phyloP scores from a whole-genome alignment of 768 basidiomycete species.

The Obba rivulosa region DNA sequence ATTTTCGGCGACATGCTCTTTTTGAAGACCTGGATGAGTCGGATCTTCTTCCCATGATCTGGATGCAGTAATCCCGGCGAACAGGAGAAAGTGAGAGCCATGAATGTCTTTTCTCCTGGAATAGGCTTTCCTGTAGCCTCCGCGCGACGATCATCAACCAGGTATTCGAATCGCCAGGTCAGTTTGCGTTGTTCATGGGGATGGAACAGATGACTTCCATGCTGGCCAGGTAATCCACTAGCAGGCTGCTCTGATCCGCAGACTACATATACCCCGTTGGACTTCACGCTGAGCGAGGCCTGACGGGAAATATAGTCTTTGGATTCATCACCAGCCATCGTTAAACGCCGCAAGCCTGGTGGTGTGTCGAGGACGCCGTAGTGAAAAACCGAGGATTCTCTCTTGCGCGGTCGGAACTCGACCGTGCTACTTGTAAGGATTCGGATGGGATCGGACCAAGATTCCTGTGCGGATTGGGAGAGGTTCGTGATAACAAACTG shows the following conservation, averaged over 20 bases:
- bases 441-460: conserved; percentile 27
- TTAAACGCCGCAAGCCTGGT: conserved; percentile 68
- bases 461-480: conserved; percentile 23
- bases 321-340: conserved; percentile 58
- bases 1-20: conserved; percentile 68
- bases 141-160: conserved; percentile 51
- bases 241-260: conserved; percentile 52
- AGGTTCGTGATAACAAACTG: conserved; percentile 56
- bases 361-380: conserved; percentile 52
- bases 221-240: conserved; percentile 3
- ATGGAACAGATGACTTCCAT: not conserved
- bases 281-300: conserved; percentile 61
- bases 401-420: conserved; percentile 58
- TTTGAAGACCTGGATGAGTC: conserved; percentile 64
- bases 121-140: conserved; percentile 33
- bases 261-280: conserved; percentile 72
- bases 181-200: conserved; percentile 31
- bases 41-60: conserved; percentile 52
- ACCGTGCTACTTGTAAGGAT: conserved; percentile 43
- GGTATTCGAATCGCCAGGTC: conserved; percentile 76
- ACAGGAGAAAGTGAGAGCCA: conserved; percentile 71
- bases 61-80: conserved; percentile 62
- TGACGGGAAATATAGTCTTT: conserved; percentile 75
- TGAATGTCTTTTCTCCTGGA: conserved; percentile 66
- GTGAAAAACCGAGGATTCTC: conserved; percentile 65